These are phyloP conservation scores for Grigorovia humatica DNA, from an alignment of 805 yeast species.

Conservation along the genomic window DNA sequence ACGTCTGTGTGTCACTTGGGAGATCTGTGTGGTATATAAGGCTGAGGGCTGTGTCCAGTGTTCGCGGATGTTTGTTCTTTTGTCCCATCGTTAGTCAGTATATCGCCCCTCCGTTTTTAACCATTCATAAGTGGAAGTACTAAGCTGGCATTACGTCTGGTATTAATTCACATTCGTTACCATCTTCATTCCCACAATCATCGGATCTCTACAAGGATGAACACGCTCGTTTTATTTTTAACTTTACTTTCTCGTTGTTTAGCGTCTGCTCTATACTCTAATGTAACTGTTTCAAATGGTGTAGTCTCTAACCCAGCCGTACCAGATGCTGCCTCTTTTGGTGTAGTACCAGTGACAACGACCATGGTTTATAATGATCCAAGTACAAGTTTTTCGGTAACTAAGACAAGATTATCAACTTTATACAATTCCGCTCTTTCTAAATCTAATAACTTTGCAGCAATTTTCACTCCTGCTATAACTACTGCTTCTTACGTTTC, in stretches of 20 bases:
- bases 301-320: constrained; percentile 4
- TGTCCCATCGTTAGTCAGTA: too few species aligned
- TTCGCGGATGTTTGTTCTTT: too few species aligned
- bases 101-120: too few species aligned
- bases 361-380: constrained; percentile 10
- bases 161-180: background rate
- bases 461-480: background rate
- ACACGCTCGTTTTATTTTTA: background rate
- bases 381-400: constrained; percentile 10
- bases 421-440: background rate
- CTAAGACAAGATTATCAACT: constrained; percentile 8
- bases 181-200: too few species aligned
- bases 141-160: too few species aligned
- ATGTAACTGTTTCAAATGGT: background rate
- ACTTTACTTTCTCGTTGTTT: background rate
- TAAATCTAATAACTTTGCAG: background rate
- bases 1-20: background rate
- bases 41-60: background rate
- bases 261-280: background rate
- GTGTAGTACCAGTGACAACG: constrained; percentile 10
- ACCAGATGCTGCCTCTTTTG: constrained; percentile 13
- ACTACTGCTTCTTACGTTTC: constrained; percentile 1
- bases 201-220: background rate
- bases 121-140: too few species aligned
- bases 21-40: background rate